A percentile compares a stretch with the other conserved stretches of the same genome.
These are phyloP conservation scores for Hymenoscyphus repandus DNA, from an alignment of 2,329 filamentous ascomycete genomes.

Conservation along the genomic window DNA sequence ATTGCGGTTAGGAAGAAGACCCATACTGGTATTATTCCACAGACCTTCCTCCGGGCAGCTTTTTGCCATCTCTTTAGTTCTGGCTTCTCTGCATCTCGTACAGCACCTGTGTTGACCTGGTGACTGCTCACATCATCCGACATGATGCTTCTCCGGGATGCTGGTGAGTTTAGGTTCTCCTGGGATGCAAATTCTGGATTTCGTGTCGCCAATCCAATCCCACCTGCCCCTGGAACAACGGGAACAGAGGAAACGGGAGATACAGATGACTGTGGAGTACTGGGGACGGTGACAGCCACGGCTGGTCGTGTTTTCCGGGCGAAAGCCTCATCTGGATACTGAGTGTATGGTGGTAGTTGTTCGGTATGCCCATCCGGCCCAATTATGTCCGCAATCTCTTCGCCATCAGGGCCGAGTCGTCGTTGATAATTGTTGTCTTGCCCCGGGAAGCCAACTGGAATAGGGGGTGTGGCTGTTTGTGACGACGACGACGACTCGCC, in stretches of 20 bases:
- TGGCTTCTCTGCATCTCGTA: constrained; percentile 42
- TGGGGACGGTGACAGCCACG: constrained; percentile 14
- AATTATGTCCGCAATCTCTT: constrained; percentile 82
- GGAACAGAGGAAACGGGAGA: constrained; percentile 18
- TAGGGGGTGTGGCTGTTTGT: constrained; percentile 34
- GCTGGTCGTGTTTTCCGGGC: constrained; percentile 45
- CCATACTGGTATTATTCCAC: constrained; percentile 58
- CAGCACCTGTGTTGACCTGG: constrained; percentile 47
- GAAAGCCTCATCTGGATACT: constrained; percentile 73
- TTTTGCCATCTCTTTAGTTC: constrained; percentile 46
- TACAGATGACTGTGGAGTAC: constrained; percentile 1
- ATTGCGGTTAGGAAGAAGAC: constrained; percentile 49
- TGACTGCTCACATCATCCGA: constrained; percentile 46
- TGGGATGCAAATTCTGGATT: constrained; percentile 58
- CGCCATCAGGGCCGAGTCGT: constrained; percentile 71
- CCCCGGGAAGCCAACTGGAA: constrained; percentile 72
- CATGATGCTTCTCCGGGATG: constrained; percentile 46
- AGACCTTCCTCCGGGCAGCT: constrained; percentile 49
- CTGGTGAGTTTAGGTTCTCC: constrained; percentile 47
- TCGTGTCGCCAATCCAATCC: constrained; percentile 54
- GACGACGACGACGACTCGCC: constrained; percentile 31
- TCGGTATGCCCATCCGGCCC: constrained; percentile 86
- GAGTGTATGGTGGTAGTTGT: constrained; percentile 84
- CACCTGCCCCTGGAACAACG: constrained; percentile 49
- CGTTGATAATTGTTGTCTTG: constrained; percentile 61